These are phyloP conservation scores for Cadophora gregata DNA, from an alignment of 2,329 filamentous ascomycete genomes.

Conservation along the genomic window DNA sequence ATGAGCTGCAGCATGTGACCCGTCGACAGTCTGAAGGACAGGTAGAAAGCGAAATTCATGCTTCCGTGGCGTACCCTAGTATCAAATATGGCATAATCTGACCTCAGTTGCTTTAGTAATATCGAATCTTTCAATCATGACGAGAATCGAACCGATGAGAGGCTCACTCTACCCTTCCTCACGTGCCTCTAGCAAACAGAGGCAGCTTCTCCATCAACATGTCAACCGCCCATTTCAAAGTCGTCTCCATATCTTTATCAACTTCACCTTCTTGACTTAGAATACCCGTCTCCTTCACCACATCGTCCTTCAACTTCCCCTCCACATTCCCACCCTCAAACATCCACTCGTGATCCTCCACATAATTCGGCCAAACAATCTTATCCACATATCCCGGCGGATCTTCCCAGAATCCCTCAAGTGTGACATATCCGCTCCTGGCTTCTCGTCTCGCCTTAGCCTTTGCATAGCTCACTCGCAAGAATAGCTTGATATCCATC, in stretches of 20 bases:
- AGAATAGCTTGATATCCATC: conserved; percentile 79
- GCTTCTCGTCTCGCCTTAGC: conserved; percentile 71
- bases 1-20: no score
- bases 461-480: conserved; percentile 69
- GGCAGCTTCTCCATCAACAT: conserved; percentile 55
- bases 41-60: no score
- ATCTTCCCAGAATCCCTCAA: conserved; percentile 93
- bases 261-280: conserved; percentile 54
- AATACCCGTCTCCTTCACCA: conserved; percentile 53
- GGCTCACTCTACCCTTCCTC: neutral
- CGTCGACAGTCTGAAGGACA: no score
- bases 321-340: conserved; percentile 73
- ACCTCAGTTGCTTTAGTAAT: no score
- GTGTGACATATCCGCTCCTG: conserved; percentile 77
- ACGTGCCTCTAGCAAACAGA: conserved; percentile 13
- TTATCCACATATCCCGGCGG: conserved; percentile 93
- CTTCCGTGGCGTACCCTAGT: no score
- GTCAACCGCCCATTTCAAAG: conserved; percentile 73
- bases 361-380: conserved; percentile 96
- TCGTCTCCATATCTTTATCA: conserved; percentile 64
- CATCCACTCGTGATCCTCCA: conserved; percentile 79
- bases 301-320: conserved; percentile 55
- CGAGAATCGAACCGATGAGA: neutral
- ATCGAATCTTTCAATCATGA: no score
- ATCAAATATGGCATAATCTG: no score